These are phyloP conservation scores for Phytophthora sp. DNA, from an alignment of 352 stramenopile species.

Conservation along the genomic window DNA sequence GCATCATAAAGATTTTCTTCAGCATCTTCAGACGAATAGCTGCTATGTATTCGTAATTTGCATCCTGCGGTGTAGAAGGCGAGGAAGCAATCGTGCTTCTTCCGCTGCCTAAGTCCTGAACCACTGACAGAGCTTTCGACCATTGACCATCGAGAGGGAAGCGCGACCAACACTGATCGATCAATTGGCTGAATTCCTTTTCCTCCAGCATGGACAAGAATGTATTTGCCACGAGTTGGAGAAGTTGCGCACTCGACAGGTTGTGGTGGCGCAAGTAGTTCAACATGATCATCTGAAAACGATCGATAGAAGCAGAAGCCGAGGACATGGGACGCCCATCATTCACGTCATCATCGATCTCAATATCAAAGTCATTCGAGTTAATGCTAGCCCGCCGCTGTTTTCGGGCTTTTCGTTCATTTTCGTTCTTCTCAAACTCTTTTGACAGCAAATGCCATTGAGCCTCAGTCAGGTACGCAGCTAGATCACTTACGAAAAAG, in stretches of 20 bases:
- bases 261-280: slow-evolving; percentile 65
- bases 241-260: slow-evolving; percentile 50
- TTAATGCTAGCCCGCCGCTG: slow-evolving; percentile 22
- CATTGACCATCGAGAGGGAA: slow-evolving; percentile 45
- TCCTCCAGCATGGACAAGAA: slow-evolving; percentile 58
- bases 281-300: slow-evolving; percentile 66
- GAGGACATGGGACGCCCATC: slow-evolving; percentile 11
- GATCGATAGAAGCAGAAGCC: slow-evolving; percentile 39
- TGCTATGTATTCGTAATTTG: slow-evolving; percentile 31
- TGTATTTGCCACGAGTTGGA: slow-evolving; percentile 44
- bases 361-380: slow-evolving; percentile 9
- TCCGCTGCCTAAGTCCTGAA: slow-evolving; percentile 48
- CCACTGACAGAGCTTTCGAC: slow-evolving; percentile 47
- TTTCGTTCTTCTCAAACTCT: slow-evolving; percentile 65
- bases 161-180: slow-evolving; percentile 47
- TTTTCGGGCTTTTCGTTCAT: slow-evolving; percentile 34
- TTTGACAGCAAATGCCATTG: slow-evolving; percentile 71
- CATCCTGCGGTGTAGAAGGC: neutral
- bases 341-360: slow-evolving; percentile 24
- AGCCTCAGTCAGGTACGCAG: slow-evolving; percentile 59
- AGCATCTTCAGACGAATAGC: slow-evolving; percentile 50
- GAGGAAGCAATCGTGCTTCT: neutral
- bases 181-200: slow-evolving; percentile 43
- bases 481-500: slow-evolving; percentile 73
- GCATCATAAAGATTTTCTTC: slow-evolving; percentile 62